Conservation (phyloP, 2,329 filamentous ascomycete genomes). For the Scedosporium apiospermum region DNA sequence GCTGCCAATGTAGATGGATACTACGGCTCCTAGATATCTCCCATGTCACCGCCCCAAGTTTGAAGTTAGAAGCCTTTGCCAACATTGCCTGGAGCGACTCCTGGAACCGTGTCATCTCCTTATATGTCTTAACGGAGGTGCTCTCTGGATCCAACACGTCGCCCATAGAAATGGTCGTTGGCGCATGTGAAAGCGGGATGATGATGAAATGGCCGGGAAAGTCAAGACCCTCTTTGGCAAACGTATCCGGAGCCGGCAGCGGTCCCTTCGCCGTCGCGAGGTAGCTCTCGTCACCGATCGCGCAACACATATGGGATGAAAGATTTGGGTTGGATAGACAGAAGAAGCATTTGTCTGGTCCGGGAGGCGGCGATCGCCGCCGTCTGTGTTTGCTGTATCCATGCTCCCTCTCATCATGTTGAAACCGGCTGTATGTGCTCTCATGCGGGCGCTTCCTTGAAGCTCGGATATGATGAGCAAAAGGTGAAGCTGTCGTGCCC, state of each 20-base stretch:
- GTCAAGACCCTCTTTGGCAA: conserved; percentile 50
- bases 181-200: conserved; percentile 74
- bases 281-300: conserved; percentile 80
- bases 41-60: conserved; percentile 79
- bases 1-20: conserved; percentile 91
- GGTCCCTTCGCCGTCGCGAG: conserved; percentile 89
- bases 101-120: conserved; percentile 79
- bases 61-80: conserved; percentile 37
- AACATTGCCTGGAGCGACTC: conserved; percentile 73
- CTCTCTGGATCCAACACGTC: conserved; percentile 39
- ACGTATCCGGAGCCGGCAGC: conserved; percentile 62
- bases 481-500: conserved; percentile 69
- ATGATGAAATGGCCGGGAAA: conserved; percentile 87
- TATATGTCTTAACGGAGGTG: conserved; percentile 51
- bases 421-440: conserved; percentile 44
- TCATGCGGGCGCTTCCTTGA: conserved; percentile 46
- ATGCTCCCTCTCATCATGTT: conserved; percentile 33
- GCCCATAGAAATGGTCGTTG: conserved; percentile 62
- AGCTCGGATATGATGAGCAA: conserved; percentile 36
- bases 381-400: conserved; percentile 36
- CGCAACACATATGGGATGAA: conserved; percentile 79
- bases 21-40: conserved; percentile 77
- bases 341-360: conserved; percentile 84
- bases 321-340: conserved; percentile 82
- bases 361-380: conserved; percentile 47